These are phyloP conservation scores for Theobroma cacao DNA, from an alignment of 345 rosid genomes.

Conservation along the genomic window DNA sequence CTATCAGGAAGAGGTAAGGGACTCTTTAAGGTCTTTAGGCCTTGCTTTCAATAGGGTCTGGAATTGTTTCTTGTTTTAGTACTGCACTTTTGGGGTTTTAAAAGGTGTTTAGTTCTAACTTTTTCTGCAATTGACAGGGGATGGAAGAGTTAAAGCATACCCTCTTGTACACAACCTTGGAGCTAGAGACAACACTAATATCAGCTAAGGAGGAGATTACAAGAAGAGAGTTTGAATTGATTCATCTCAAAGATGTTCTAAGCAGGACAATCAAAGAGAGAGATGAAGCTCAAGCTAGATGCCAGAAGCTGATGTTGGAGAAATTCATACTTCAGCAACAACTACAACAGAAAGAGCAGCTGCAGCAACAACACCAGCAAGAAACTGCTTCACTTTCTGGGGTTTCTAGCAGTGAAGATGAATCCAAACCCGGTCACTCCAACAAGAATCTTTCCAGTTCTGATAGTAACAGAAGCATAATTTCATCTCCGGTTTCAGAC, in stretches of 20 bases:
- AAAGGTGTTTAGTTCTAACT: background rate
- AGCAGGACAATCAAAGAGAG: slow-evolving; percentile 36
- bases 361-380: slow-evolving; percentile 6
- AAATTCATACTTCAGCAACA: slow-evolving; percentile 30
- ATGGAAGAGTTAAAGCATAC: slow-evolving; percentile 44
- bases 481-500: slow-evolving; percentile 6
- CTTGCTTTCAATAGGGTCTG: background rate
- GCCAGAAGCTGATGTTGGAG: slow-evolving; percentile 34
- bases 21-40: background rate
- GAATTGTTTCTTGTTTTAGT: background rate
- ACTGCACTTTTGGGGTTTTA: background rate
- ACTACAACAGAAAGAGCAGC: slow-evolving; percentile 18
- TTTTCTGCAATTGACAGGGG: slow-evolving; percentile 28
- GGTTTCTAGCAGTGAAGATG: slow-evolving; percentile 35
- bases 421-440: slow-evolving; percentile 23
- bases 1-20: slow-evolving; percentile 39
- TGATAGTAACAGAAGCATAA: slow-evolving; percentile 12
- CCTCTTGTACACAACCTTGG: slow-evolving; percentile 39
- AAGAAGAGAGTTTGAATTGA: slow-evolving; percentile 39
- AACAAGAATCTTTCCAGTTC: slow-evolving; percentile 15
- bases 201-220: slow-evolving; percentile 54
- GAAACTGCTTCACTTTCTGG: slow-evolving; percentile 21
- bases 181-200: slow-evolving; percentile 41
- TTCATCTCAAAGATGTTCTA: slow-evolving; percentile 40
- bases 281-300: slow-evolving; percentile 40